Conservation (phyloP, 257 asterid genomes). For the Cinchona pubescens region DNA sequence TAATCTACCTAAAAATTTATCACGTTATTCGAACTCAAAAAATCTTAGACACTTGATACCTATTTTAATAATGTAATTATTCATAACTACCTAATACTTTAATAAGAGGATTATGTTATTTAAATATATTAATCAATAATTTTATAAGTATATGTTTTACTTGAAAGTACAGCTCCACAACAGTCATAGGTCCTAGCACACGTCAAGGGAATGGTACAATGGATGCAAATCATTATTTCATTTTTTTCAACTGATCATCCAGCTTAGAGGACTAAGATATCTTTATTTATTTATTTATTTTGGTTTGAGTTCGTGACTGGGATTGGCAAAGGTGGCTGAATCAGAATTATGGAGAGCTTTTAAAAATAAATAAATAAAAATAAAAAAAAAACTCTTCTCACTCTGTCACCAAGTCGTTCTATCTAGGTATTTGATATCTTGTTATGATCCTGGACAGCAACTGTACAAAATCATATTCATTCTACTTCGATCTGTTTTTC, state of each 20-base stretch:
- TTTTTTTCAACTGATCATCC: slow-evolving; percentile 16
- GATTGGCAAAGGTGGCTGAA: neutral
- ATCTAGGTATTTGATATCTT: neutral
- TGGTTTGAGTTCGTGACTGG: neutral
- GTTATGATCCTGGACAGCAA: too few relatives aligned
- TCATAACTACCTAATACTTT: slow-evolving; percentile 9
- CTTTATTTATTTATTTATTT: neutral
- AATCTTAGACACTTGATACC: neutral
- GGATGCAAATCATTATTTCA: slow-evolving; percentile 2
- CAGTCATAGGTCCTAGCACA: slow-evolving; percentile 11
- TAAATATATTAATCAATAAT: neutral
- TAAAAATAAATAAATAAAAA: too few relatives aligned
- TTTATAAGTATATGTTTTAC: neutral
- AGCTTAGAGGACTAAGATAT: neutral
- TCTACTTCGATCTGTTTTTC: neutral
- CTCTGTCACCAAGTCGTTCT: neutral
- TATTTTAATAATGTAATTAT: neutral
- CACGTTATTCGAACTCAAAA: neutral
- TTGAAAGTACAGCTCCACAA: slow-evolving; percentile 12
- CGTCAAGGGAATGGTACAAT: slow-evolving; percentile 6
- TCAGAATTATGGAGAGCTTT: neutral
- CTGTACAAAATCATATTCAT: too few relatives aligned
- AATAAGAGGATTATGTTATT: neutral
- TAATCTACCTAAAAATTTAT: too few relatives aligned
- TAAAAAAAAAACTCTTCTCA: too few relatives aligned